Conservation (phyloP, 345 rosid species). For the Gossypium rotundifolium region DNA sequence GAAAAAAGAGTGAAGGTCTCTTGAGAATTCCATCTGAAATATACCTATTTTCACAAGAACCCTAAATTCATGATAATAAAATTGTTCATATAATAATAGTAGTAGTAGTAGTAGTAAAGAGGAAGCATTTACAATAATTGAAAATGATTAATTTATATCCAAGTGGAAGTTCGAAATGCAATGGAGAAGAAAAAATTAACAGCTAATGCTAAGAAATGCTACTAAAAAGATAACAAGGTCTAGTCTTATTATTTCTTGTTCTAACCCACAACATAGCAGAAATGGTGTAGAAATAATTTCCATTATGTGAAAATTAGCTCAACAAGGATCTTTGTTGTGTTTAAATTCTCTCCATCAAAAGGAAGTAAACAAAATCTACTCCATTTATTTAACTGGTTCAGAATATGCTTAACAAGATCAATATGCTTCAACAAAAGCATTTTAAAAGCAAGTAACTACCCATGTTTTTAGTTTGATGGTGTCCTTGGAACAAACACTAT, state of each 20-base stretch:
- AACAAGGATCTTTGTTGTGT: neutral
- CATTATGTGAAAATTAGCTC: neutral
- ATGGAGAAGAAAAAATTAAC: neutral
- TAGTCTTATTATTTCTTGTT: neutral
- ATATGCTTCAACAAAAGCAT: too few relatives aligned
- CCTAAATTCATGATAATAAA: neutral
- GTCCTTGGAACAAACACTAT: too few relatives aligned
- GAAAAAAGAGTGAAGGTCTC: neutral
- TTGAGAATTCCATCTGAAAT: neutral
- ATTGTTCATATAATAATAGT: too few relatives aligned
- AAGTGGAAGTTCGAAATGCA: neutral
- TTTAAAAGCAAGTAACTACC: too few relatives aligned
- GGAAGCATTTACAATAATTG: neutral
- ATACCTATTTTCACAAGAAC: neutral
- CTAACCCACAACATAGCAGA: neutral
- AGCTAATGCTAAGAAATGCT: neutral
- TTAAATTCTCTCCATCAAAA: neutral
- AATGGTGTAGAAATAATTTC: neutral
- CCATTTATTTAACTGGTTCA: too few relatives aligned
- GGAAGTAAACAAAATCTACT: neutral
- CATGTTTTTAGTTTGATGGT: too few relatives aligned
- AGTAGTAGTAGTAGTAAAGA: neutral
- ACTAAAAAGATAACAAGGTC: neutral
- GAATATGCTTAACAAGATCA: too few relatives aligned
- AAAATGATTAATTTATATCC: neutral